Percentiles rank a stretch among this genome's conserved stretches.
Conservation (phyloP, 768 basidiomycete genomes). For the Leucocoprinus leucothites region DNA sequence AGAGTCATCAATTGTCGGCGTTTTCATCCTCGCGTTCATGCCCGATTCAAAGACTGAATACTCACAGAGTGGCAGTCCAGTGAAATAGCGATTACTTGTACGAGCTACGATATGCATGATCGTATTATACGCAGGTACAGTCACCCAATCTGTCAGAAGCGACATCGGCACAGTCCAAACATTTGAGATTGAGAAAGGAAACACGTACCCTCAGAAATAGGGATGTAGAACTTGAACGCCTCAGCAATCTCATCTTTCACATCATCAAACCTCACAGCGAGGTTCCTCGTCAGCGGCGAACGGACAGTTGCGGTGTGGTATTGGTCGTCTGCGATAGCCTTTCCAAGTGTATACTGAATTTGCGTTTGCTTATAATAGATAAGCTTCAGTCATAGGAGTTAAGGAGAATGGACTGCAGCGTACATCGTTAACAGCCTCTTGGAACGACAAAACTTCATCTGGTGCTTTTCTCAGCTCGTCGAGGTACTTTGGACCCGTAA, state of each 20-base stretch:
- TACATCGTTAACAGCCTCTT: slow-evolving; percentile 30
- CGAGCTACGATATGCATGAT: slow-evolving; percentile 34
- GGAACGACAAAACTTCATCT: slow-evolving; percentile 33
- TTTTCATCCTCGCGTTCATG: no score
- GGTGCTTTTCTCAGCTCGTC: slow-evolving; percentile 39
- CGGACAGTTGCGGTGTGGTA: slow-evolving; percentile 31
- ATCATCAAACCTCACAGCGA: slow-evolving; percentile 33
- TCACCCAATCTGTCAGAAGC: slow-evolving; percentile 33
- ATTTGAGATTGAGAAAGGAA: neutral
- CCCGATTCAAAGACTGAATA: no score
- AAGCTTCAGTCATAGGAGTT: no score
- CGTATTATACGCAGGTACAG: slow-evolving; percentile 22
- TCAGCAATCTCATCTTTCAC: slow-evolving; percentile 42
- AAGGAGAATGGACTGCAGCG: slow-evolving; percentile 5
- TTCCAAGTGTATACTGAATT: slow-evolving; percentile 34
- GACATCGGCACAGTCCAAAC: neutral
- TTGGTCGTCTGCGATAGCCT: slow-evolving; percentile 23
- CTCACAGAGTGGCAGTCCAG: slow-evolving; percentile 46
- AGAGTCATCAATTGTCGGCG: neutral
- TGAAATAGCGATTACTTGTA: slow-evolving; percentile 41
- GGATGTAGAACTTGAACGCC: slow-evolving; percentile 38
- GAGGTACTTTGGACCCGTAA: slow-evolving; percentile 24
- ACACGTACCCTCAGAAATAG: slow-evolving; percentile 22
- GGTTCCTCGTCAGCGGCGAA: slow-evolving; percentile 32
- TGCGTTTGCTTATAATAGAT: slow-evolving; percentile 29